phyloP scores from a whole-genome alignment of 192 early-diverging fungal genomes.

The Radiomyces spectabilis region DNA sequence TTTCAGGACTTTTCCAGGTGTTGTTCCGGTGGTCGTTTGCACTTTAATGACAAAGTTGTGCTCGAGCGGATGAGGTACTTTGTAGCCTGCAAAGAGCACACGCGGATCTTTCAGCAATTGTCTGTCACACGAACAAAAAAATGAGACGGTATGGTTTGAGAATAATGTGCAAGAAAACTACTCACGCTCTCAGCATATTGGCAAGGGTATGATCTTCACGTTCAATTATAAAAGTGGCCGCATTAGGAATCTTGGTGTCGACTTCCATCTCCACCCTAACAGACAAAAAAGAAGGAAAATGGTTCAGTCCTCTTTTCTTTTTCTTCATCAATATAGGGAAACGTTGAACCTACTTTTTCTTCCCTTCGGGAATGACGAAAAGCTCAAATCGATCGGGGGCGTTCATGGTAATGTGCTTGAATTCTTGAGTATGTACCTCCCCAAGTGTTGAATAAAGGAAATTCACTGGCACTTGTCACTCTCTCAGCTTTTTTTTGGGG shows the following conservation, averaged over 20 bases:
- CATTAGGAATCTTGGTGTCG: constrained; percentile 92
- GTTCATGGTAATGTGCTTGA: constrained; percentile 61
- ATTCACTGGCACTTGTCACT: no score
- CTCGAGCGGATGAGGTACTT: constrained; percentile 93
- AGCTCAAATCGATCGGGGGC: constrained; percentile 76
- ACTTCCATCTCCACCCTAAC: constrained; percentile 68
- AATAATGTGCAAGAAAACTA: background rate
- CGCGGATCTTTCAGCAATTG: constrained; percentile 85
- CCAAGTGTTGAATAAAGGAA: no score
- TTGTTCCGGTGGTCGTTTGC: constrained; percentile 83
- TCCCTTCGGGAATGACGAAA: constrained; percentile 66
- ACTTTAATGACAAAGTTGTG: constrained; percentile 87
- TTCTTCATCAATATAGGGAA: background rate
- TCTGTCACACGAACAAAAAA: constrained; percentile 30
- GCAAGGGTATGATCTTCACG: constrained; percentile 98
- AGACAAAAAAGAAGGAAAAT: background rate
- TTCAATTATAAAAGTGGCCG: constrained; percentile 83
- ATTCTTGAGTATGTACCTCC: no score
- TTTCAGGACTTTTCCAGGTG: constrained; percentile 73
- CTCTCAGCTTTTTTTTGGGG: no score
- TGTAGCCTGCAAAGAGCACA: constrained; percentile 96
- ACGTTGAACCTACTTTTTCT: constrained; percentile 42
- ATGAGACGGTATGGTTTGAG: background rate
- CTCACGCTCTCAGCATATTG: constrained; percentile 88
- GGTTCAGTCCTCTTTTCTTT: background rate